Base-by-base conservation (phyloP, 1,284 basidiomycete genomes). In the Fistulinella staudtii region DNA sequence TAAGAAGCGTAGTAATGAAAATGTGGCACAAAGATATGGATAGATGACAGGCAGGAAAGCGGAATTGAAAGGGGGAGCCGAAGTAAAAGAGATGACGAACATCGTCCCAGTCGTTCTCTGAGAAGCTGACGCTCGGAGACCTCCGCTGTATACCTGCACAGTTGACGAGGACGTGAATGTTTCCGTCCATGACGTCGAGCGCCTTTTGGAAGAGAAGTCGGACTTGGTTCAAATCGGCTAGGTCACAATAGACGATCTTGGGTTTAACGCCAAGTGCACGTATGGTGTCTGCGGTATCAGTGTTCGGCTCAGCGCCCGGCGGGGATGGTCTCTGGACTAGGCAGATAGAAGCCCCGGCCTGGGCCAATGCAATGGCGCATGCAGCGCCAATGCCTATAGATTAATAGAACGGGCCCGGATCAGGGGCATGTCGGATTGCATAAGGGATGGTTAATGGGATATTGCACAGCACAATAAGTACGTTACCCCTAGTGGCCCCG, bases 121-220 rank as follows among this genome's bases (percentile, higher is more conserved):
- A 72, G 65, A 97, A 97, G 56, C 81, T 76, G 55, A 90, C 79
- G 33, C 83, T 82, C 46, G 89, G 87, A 45, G 85, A 82, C 65
- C 92, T 75, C 58, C 91, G 77, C 66, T 96, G 93, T 57, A 97
- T 96, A 38, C 93, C 94, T 44, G 89, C 94, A 64, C 93, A 96
- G 68, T 97, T 95, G 64, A 97, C 80, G 37, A 97, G 79, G 54
- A 96, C 76, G 64, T 96, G 83, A 53, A 97, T 84, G 44, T 79
- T 70, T 37, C 76, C 79, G 34, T 71, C 76, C 72, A 85, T 78
- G 47, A 73, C 66, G 38, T 76, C 68, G 15, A 85, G 70, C 21
- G 90, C 87, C 41, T 72, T 70, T 41, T 76, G 71, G 60, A 91
- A 85, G 51, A 89, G 67, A 27, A 62, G 59, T 56, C 77, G 82